A percentile compares a stretch with the other conserved stretches of the same genome.
These are phyloP conservation scores for Pseudozyma flocculosa DNA, from an alignment of 1,284 basidiomycete species.

Conservation along the genomic window DNA sequence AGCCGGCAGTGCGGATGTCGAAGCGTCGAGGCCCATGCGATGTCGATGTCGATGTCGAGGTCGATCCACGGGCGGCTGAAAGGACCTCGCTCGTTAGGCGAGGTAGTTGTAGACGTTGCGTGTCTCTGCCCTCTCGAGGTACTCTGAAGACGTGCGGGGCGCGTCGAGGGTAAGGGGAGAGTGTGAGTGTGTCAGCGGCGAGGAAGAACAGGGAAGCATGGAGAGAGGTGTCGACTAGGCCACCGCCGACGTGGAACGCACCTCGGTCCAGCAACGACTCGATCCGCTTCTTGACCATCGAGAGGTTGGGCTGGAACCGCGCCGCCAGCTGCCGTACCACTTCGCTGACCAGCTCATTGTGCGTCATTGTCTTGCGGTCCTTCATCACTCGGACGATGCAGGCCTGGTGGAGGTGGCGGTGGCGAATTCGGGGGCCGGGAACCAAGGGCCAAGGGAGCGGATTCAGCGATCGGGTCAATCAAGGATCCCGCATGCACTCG, in stretches of 20 bases:
- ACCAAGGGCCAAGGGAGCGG: background rate
- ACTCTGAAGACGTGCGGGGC: conserved; percentile 28
- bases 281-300: conserved; percentile 88
- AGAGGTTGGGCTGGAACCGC: conserved; percentile 82
- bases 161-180: too few relatives aligned
- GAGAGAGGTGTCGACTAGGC: background rate
- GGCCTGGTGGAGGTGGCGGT: conserved; percentile 4
- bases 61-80: too few relatives aligned
- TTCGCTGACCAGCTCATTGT: conserved; percentile 88
- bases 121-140: conserved; percentile 42
- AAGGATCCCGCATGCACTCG: too few relatives aligned
- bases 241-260: background rate
- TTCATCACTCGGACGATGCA: conserved; percentile 99
- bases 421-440: too few relatives aligned
- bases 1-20: too few relatives aligned
- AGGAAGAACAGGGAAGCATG: too few relatives aligned
- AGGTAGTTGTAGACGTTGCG: conserved; percentile 49
- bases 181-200: too few relatives aligned
- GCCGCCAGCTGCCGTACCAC: conserved; percentile 79
- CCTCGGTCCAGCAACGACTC: conserved; percentile 82
- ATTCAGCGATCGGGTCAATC: background rate
- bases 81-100: conserved; percentile 36
- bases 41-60: too few relatives aligned
- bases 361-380: conserved; percentile 82
- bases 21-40: too few relatives aligned